A percentile compares a stretch with the other conserved stretches of the same genome.
Conservation (phyloP, 2,329 filamentous ascomycete species). For the Amylocarpus encephaloides region DNA sequence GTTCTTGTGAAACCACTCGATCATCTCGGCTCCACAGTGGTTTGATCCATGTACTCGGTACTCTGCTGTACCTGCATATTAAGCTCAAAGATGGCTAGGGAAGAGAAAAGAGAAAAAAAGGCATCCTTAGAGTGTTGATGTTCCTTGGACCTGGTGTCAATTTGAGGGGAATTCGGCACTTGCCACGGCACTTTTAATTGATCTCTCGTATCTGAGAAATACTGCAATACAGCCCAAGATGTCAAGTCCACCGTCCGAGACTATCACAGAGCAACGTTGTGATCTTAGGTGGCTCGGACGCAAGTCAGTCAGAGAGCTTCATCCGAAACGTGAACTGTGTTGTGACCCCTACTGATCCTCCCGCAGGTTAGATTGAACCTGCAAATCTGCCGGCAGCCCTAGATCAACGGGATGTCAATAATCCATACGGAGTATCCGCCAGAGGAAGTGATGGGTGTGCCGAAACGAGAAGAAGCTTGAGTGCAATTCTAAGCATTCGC, state of each 20-base stretch:
- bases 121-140: too few relatives aligned
- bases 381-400: neutral
- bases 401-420: neutral
- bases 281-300: conserved; percentile 1
- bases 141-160: neutral
- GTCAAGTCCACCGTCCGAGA: neutral
- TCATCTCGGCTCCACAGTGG: neutral
- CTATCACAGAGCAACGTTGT: neutral
- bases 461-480: neutral
- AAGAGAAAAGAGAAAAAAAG: too few relatives aligned
- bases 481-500: too few relatives aligned
- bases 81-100: neutral
- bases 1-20: conserved; percentile 1
- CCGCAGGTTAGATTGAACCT: neutral
- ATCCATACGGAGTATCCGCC: too few relatives aligned
- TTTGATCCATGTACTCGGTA: conserved; percentile 4
- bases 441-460: neutral
- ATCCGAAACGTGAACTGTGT: conserved; percentile 4
- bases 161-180: neutral
- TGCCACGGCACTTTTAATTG: too few relatives aligned
- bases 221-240: neutral
- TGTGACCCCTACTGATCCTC: neutral
- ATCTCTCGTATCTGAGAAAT: neutral
- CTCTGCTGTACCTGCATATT: neutral
- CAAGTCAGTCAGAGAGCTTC: neutral